Evolutionary conservation across 305 asterid genomes (phyloP).

Genomic region (Coffea humblotiana): DNA sequence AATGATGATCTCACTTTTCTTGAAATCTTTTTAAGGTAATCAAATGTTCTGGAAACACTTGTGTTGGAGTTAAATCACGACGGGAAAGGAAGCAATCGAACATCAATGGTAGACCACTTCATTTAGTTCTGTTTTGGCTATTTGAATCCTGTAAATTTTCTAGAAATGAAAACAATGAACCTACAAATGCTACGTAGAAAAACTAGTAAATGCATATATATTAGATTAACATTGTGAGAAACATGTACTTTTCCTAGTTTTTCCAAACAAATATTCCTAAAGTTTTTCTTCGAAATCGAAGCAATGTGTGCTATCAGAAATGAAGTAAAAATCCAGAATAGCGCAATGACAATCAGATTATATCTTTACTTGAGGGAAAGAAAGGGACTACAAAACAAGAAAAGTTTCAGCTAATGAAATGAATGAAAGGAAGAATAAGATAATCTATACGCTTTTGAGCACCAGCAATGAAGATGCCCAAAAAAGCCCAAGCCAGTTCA

Average conservation of each 20-base stretch:
- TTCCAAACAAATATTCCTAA: background rate
- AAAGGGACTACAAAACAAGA: background rate
- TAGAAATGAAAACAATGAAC: background rate
- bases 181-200: background rate
- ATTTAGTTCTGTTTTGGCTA: background rate
- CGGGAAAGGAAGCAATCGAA: constrained; percentile 2
- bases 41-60: background rate
- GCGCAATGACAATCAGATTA: background rate
- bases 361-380: background rate
- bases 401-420: background rate
- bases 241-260: background rate
- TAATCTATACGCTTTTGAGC: background rate
- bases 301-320: background rate
- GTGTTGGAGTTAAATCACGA: background rate
- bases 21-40: background rate
- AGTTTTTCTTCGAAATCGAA: background rate
- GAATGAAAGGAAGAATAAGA: background rate
- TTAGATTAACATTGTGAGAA: background rate
- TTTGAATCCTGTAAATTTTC: background rate
- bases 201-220: background rate
- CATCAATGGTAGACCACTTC: background rate
- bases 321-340: background rate
- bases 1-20: background rate
- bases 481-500: background rate
- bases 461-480: background rate